A percentile compares a stretch with the other conserved stretches of the same genome.
Conservation (phyloP, 139 green algal genomes). For the Tetraselmis striata region DNA sequence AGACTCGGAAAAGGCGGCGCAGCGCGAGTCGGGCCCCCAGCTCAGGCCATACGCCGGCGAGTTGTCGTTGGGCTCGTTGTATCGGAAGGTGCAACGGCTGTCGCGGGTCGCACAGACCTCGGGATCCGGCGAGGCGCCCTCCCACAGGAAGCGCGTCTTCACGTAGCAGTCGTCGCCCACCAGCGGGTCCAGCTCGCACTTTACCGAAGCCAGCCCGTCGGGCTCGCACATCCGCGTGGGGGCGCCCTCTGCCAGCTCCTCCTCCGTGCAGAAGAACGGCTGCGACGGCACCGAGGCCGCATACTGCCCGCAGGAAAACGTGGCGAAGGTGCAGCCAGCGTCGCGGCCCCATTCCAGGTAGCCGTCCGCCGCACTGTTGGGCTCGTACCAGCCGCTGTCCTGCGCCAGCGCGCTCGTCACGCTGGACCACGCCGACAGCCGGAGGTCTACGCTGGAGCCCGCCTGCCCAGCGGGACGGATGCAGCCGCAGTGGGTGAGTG, state of each 20-base stretch:
- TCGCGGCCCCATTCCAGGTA: slow-evolving; percentile 28
- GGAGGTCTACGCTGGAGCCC: neutral
- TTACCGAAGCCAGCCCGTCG: neutral
- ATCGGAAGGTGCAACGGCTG: neutral
- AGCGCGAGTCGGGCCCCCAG: neutral
- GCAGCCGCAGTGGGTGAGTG: no score
- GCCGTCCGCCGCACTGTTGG: slow-evolving; percentile 11
- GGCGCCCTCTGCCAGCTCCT: neutral
- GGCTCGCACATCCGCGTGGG: neutral
- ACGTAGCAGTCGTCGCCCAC: neutral
- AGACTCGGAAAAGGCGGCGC: neutral
- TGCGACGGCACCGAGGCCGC: slow-evolving; percentile 7
- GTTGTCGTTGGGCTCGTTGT: neutral
- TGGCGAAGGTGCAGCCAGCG: slow-evolving; percentile 24
- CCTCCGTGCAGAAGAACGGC: slow-evolving; percentile 20
- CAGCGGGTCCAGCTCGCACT: neutral
- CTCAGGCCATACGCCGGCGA: neutral
- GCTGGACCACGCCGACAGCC: slow-evolving; percentile 14
- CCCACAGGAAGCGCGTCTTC: neutral
- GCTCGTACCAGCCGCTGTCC: slow-evolving; percentile 31
- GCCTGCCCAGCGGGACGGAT: no score
- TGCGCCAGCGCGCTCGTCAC: slow-evolving; percentile 47
- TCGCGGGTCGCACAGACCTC: neutral
- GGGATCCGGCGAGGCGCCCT: neutral
- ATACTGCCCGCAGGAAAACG: slow-evolving; percentile 12